These are phyloP conservation scores for Nicotiana paniculata DNA, from an alignment of 257 asterid species.

Conservation along the genomic window DNA sequence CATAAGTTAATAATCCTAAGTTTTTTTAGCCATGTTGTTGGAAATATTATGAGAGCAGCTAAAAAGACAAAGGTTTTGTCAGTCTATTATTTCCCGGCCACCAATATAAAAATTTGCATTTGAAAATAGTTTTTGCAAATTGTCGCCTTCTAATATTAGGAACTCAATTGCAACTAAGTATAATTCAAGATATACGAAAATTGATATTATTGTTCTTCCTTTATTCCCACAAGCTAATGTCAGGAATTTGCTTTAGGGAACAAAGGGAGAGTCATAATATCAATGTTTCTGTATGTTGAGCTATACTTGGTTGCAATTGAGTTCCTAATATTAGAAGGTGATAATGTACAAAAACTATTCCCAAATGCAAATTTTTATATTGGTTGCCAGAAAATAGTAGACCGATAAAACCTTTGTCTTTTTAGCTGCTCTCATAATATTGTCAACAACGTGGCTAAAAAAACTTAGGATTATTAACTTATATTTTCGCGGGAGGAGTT, in stretches of 20 bases:
- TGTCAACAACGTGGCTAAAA: conserved; percentile 52
- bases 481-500: not conserved
- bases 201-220: conserved; percentile 28
- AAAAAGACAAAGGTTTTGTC: conserved; percentile 24
- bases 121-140: conserved; percentile 44
- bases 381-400: conserved; percentile 19
- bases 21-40: conserved; percentile 47
- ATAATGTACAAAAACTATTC: conserved; percentile 42
- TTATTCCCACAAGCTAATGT: conserved; percentile 34
- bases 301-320: conserved; percentile 43
- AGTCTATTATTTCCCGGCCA: conserved; percentile 23
- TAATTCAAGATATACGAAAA: conserved; percentile 38
- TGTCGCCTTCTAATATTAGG: conserved; percentile 53
- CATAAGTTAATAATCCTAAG: conserved; percentile 35
- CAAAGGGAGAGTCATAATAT: conserved; percentile 29
- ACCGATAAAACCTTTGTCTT: conserved; percentile 25
- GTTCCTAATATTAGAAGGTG: conserved; percentile 52
- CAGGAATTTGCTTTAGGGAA: conserved; percentile 31
- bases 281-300: conserved; percentile 40
- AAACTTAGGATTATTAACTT: conserved; percentile 34
- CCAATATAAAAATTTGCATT: conserved; percentile 17
- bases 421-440: conserved; percentile 26
- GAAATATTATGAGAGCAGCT: conserved; percentile 36
- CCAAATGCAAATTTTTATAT: conserved; percentile 23
- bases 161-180: conserved; percentile 49